These are phyloP conservation scores for Rhipidocladum racemiflorum DNA, from an alignment of 176 grass and related monocot genomes.

Conservation along the genomic window DNA sequence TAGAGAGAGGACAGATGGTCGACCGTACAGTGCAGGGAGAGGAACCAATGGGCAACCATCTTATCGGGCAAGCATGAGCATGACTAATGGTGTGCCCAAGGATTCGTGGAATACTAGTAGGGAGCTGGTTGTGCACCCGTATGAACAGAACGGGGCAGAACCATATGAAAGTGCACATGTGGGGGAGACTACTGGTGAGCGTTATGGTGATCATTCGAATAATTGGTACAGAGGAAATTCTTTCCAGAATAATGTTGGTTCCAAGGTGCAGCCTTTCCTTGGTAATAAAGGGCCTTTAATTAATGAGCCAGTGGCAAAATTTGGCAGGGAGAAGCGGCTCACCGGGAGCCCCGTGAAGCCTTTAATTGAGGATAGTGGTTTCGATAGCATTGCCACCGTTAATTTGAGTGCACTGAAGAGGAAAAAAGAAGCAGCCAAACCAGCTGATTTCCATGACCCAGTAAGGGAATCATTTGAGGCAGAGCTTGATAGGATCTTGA, in stretches of 20 bases:
- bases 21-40: slow-evolving; percentile 60
- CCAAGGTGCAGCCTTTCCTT: slow-evolving; percentile 47
- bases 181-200: slow-evolving; percentile 20
- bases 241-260: slow-evolving; percentile 56
- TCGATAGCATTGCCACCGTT: slow-evolving; percentile 58
- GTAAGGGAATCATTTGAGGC: slow-evolving; percentile 95
- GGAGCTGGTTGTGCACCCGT: slow-evolving; percentile 19
- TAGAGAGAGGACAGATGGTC: slow-evolving; percentile 44
- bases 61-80: slow-evolving; percentile 39
- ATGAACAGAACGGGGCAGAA: slow-evolving; percentile 53
- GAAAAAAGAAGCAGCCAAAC: slow-evolving; percentile 68
- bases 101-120: slow-evolving; percentile 49
- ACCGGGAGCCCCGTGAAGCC: slow-evolving; percentile 37
- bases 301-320: slow-evolving; percentile 48
- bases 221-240: slow-evolving; percentile 64
- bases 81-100: slow-evolving; percentile 46
- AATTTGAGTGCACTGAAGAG: slow-evolving; percentile 79
- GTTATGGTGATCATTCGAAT: slow-evolving; percentile 46
- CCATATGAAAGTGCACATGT: slow-evolving; percentile 33
- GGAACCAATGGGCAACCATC: slow-evolving; percentile 44
- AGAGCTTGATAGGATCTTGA: slow-evolving; percentile 84
- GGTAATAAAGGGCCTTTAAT: slow-evolving; percentile 49
- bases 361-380: slow-evolving; percentile 57
- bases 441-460: slow-evolving; percentile 76
- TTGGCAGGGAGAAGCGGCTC: slow-evolving; percentile 57